Base-by-base conservation (phyloP, 1,284 basidiomycete species). In the Agaricales sp. region DNA sequence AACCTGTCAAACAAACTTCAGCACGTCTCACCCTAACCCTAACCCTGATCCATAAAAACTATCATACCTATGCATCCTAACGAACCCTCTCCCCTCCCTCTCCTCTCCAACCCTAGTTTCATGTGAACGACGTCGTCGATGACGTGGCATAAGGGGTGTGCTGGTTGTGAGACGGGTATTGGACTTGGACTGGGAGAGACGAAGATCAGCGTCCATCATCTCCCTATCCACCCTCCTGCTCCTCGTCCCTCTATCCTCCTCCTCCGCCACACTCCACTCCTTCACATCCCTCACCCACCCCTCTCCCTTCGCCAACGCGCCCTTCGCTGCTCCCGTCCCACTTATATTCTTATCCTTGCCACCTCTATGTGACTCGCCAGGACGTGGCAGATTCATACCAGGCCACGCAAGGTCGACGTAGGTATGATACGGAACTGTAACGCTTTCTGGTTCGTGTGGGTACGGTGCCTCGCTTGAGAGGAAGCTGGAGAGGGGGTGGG, bases 401-500 rank as follows among this genome's bases (percentile, higher is more conserved):
- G 67, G 67, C 60, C 74, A 78, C 3, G 66, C 61, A 43, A 74
- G 59, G 58, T 90, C 87, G 35, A 60, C 66, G 51, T 69, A 80
- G 0, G 78, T 77, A 63, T 91, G 80, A 61, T 88, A 90, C 3
- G 68, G 64, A 2, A 76, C 66, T 59, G 80, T 77, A n/a, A 74
- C 55, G 16, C 70, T 66, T 53, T 76, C 75, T 0, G 72, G 67
- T 53, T 79, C 77, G 2, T 71, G 66, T 2, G 82, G 75, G 50
- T 78, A 81, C 0, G 80, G 77, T 0, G 82, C 71, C 1, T 72
- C 70, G 3, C 76, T 75, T 47, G 75, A 73, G n/a, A 92, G 69
- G 61, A 92, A 88, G 1, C 83, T 77, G 2, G 67, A 62, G 8
- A 93, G 75, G 0, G 89, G 88, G 60, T 90, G 88, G 0, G 87